Conservation (phyloP, 768 basidiomycete species). For the Russula griseocarnosa region DNA sequence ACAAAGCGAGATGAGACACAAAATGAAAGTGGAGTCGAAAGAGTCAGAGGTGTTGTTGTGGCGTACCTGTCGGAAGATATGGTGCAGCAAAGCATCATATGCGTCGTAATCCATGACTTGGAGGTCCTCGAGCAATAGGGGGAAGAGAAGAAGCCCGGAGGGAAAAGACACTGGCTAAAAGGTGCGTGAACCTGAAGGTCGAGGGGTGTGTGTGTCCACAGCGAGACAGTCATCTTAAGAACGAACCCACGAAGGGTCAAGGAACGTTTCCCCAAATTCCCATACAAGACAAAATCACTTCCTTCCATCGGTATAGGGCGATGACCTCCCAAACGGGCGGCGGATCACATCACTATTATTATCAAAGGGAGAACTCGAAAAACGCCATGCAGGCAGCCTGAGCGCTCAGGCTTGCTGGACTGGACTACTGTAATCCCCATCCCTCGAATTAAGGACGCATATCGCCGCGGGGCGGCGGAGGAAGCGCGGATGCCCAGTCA, state of each 20-base stretch:
- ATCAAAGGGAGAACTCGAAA: neutral
- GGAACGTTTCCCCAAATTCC: neutral
- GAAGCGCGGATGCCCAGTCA: slow-evolving; percentile 8
- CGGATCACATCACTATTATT: neutral
- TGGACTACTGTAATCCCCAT: neutral
- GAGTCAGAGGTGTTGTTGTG: slow-evolving; percentile 26
- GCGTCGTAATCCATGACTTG: slow-evolving; percentile 71
- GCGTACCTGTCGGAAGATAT: slow-evolving; percentile 66
- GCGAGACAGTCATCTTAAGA: slow-evolving; percentile 20
- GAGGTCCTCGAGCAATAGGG: neutral
- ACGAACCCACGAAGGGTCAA: too few species aligned
- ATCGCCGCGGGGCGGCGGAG: slow-evolving; percentile 7
- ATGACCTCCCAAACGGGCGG: slow-evolving; percentile 4
- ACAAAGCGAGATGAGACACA: slow-evolving; percentile 30
- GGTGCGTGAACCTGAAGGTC: neutral
- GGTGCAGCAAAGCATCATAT: slow-evolving; percentile 75
- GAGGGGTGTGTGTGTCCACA: slow-evolving; percentile 24
- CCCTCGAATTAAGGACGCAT: neutral
- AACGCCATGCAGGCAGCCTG: neutral
- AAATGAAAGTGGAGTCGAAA: neutral
- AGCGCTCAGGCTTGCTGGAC: neutral
- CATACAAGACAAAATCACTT: neutral
- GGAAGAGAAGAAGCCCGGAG: neutral
- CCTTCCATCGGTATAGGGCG: neutral
- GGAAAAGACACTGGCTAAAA: slow-evolving; percentile 25